Percentiles rank a stretch among this genome's conserved stretches.
These are phyloP conservation scores for Penicillium fuscoglaucum DNA, from an alignment of 2,329 filamentous ascomycete species.

Conservation along the genomic window DNA sequence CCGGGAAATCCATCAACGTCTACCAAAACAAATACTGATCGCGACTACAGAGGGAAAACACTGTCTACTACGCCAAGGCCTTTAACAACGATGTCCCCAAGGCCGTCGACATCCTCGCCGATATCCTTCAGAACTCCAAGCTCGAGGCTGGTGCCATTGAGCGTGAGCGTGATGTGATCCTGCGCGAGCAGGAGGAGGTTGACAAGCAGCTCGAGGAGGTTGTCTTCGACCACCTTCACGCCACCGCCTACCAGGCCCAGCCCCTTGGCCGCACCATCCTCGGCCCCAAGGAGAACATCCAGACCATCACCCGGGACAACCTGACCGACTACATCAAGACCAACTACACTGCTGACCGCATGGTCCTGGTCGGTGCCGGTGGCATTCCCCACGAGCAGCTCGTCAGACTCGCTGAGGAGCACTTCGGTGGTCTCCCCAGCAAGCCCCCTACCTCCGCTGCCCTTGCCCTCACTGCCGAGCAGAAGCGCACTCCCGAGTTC, in stretches of 20 bases:
- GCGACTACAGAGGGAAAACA: slow-evolving; percentile 83
- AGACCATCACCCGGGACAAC: slow-evolving; percentile 89
- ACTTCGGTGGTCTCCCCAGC: slow-evolving; percentile 79
- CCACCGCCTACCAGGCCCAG: slow-evolving; percentile 95
- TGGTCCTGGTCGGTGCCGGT: slow-evolving; percentile 95
- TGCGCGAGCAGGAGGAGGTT: slow-evolving; percentile 98
- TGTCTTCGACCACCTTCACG: slow-evolving; percentile 98
- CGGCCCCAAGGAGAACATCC: slow-evolving; percentile 96
- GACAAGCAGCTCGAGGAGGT: slow-evolving; percentile 99
- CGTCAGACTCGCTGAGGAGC: slow-evolving; percentile 92
- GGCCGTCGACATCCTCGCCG: slow-evolving; percentile 96
- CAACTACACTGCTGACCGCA: slow-evolving; percentile 99
- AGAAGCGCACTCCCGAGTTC: slow-evolving; percentile 90
- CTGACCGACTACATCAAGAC: slow-evolving; percentile 96
- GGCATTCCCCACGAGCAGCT: slow-evolving; percentile 92
- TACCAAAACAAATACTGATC: slow-evolving; percentile 29
- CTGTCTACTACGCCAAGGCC: slow-evolving; percentile 98
- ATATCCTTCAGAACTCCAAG: slow-evolving; percentile 99
- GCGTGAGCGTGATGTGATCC: slow-evolving; percentile 97
- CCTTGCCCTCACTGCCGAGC: slow-evolving; percentile 67
- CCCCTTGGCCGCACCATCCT: slow-evolving; percentile 96
- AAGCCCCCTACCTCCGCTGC: slow-evolving; percentile 73
- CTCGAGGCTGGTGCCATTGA: slow-evolving; percentile 91
- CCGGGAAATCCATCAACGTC: slow-evolving; percentile 20
- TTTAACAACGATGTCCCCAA: slow-evolving; percentile 97